Conservation (phyloP, 305 asterid genomes). For the Coffea humblotiana region DNA sequence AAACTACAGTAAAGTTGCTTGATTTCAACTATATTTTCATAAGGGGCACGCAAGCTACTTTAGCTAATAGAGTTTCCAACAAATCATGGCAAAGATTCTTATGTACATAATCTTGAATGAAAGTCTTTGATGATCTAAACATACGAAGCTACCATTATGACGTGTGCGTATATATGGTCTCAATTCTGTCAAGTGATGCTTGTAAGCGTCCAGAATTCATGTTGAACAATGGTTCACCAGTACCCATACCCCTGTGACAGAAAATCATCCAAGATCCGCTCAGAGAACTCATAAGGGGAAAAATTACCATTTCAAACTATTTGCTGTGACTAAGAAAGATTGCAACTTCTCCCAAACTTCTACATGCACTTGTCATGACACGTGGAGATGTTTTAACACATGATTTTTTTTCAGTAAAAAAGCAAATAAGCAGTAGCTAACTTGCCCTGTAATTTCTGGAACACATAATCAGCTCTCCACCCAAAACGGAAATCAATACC, state of each 20-base stretch:
- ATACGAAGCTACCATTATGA: slow-evolving; percentile 4
- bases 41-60: background rate
- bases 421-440: slow-evolving; percentile 18
- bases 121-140: background rate
- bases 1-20: background rate
- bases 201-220: slow-evolving; percentile 85
- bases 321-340: background rate
- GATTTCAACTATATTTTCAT: background rate
- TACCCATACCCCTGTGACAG: slow-evolving; percentile 65
- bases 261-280: slow-evolving; percentile 6
- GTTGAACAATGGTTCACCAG: slow-evolving; percentile 80
- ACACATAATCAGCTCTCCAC: slow-evolving; percentile 91
- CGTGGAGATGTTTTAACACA: background rate
- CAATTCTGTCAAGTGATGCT: slow-evolving; percentile 93
- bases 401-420: background rate
- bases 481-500: slow-evolving; percentile 94
- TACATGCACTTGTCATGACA: background rate
- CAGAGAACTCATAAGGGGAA: background rate
- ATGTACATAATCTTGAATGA: background rate
- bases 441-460: slow-evolving; percentile 91
- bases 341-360: background rate
- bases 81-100: background rate
- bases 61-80: too few relatives aligned
- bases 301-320: background rate
- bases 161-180: slow-evolving; percentile 69